Base-by-base conservation (phyloP, 345 rosid genomes). In the Gossypium sturtianum region DNA sequence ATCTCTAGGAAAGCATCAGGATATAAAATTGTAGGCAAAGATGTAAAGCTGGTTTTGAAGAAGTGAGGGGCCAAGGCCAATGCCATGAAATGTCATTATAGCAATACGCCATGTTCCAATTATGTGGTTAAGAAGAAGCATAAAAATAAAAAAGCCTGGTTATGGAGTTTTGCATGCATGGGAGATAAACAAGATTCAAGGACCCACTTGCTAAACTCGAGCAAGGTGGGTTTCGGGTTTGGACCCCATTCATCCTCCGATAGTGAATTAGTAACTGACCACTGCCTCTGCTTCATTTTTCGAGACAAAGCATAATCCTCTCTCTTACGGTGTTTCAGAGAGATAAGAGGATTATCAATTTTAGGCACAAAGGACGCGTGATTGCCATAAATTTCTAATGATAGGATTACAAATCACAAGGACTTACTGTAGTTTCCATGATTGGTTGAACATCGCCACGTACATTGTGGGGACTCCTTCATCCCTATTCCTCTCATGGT, bases 331-430 rank as follows among this genome's bases (percentile, higher is more conserved):
- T 7, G 41, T 19, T 56, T 9, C 3, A 56, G 22, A n/a, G 4
- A 0, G 17, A 9, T 12, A 2, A 25, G 61, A 68, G 38, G 67
- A 38, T 63, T 34, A 62, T 63, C 57, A 45, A 74, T 51, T 80
- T 73, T 23, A 67, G 79, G 72, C 81, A 82, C 72, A 73, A 74
- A 72, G 15, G 61, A 58, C 75, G 78, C 83, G 72, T 77, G 61
- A 57, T 57, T 57, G 61, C 61, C 27, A 66, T 48, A 3, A 52
- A 76, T 74, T 76, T 65, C 57, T 68, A 73, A 64, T 45, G 22
- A 49, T 51, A 43, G 19, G 19, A 62, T 45, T 16, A 7, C 5
- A 57, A 9, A 7, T 8, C 25, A 62, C 66, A 62, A 34, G 41
- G 41, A 2, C 19, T 34, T 2, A 16, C 45, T 29, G 20, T 22